phyloP scores from a whole-genome alignment of 305 asterid genomes.

The Withania somnifera region DNA sequence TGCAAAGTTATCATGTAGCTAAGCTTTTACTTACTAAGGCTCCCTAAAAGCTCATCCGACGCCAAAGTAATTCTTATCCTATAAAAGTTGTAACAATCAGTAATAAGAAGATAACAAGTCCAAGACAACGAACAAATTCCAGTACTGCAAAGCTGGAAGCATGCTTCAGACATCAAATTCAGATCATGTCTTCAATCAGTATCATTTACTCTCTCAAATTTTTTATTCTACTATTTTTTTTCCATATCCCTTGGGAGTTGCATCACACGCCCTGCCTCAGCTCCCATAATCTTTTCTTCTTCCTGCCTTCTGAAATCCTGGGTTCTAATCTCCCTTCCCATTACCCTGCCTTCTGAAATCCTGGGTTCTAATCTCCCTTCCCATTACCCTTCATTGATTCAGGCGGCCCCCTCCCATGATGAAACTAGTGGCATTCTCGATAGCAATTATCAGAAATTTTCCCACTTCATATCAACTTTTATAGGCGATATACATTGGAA shows the following conservation, averaged over 20 bases:
- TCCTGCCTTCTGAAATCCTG: background rate
- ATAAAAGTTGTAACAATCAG: background rate
- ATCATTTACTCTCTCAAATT: background rate
- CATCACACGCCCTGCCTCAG: background rate
- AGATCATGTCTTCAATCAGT: background rate
- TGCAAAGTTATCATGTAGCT: background rate
- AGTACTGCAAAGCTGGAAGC: background rate
- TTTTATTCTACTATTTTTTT: background rate
- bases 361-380: too few relatives aligned
- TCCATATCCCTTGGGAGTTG: background rate
- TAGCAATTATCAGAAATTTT: background rate
- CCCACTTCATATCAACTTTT: background rate
- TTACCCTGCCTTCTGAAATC: too few relatives aligned
- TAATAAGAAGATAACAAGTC: background rate
- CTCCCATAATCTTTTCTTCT: background rate
- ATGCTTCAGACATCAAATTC: background rate
- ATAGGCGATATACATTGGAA: background rate
- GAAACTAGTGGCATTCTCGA: background rate
- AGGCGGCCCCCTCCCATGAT: background rate
- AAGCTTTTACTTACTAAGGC: background rate
- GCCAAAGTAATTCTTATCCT: background rate
- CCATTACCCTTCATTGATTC: background rate
- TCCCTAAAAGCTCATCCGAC: background rate
- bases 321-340: background rate
- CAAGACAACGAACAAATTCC: background rate